Percentiles rank a stretch among this genome's conserved stretches.
Conservation (phyloP, 208 protist genomes). For the Blastocrithidia nonstop region DNA sequence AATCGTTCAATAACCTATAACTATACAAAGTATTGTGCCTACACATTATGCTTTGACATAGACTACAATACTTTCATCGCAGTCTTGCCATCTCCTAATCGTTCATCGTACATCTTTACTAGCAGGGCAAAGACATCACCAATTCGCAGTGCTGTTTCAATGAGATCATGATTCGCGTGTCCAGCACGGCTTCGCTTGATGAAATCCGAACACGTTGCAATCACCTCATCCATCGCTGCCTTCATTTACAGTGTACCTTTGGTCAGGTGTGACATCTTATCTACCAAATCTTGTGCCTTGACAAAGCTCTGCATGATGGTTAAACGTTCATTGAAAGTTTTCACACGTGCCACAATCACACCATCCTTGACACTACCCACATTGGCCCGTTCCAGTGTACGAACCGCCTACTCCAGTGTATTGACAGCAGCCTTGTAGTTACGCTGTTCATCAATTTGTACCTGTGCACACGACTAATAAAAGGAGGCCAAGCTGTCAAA, state of each 20-base stretch:
- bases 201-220: slow-evolving; percentile 73
- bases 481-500: slow-evolving; percentile 82
- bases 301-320: slow-evolving; percentile 39
- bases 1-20: slow-evolving; percentile 71
- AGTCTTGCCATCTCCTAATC: slow-evolving; percentile 51
- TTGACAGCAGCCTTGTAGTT: slow-evolving; percentile 89
- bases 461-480: slow-evolving; percentile 86
- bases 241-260: slow-evolving; percentile 19
- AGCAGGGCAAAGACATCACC: slow-evolving; percentile 93
- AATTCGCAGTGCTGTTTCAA: slow-evolving; percentile 74
- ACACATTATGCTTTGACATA: slow-evolving; percentile 82
- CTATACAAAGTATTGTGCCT: slow-evolving; percentile 83
- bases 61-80: slow-evolving; percentile 82
- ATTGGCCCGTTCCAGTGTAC: slow-evolving; percentile 34
- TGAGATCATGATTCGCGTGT: slow-evolving; percentile 34
- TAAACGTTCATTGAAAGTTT: slow-evolving; percentile 26
- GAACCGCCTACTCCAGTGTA: slow-evolving; percentile 71
- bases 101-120: slow-evolving; percentile 85
- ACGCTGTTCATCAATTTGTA: slow-evolving; percentile 94
- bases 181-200: slow-evolving; percentile 66
- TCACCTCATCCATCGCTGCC: slow-evolving; percentile 45
- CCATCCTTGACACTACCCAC: not conserved
- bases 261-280: slow-evolving; percentile 18
- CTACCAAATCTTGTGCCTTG: slow-evolving; percentile 34
- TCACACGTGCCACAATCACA: slow-evolving; percentile 3